Evolutionary conservation across 306 rosid species (phyloP), one percentile per base, ranked within the genome.

Genomic region (Prunus dulcis): DNA sequence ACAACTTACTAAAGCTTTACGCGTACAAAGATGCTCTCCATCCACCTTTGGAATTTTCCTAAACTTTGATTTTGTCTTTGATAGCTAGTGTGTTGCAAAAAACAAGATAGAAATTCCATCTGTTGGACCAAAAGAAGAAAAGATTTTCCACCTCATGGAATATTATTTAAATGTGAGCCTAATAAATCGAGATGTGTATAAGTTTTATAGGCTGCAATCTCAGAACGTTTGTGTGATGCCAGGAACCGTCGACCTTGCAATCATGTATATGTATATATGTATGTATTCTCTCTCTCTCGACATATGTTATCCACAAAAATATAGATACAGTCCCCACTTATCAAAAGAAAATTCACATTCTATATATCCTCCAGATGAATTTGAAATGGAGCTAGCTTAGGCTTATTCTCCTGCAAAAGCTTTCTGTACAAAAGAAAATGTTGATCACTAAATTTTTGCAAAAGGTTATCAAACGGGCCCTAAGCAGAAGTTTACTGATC

Each of bases 211-310:
- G 62, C 28, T 56, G 28, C 20, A 12, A 14, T 23, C 38, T 61
- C 38, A 8, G 30, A 5, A 23, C 19, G 38, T 61, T 25, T 25
- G 43, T 74, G 65, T 71, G 75, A 71, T n/a, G 51, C 64, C 34
- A 55, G 34, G 50, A 55, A 20, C 50, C 65, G 64, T 70, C 13
- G 18, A 62, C 74, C 30, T 70, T 70, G 30, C 19, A 71, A 70
- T 52, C 15, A 9, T n/a, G 11, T 27, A n/a, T 52, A 32, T 38
- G 8, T 38, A 38, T 34, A 34, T 1, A 6, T 34, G 6, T 34
- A 34, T 34, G 8, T 6, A 3, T 30, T 30, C 32, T 52, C 63
- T 19, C 32, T 28, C 19, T 52, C 53, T 12, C 2, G 13, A 32
- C 13, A 30, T 30, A 28, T 30, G 63, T 52, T 52, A 3, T 52